phyloP scores from a whole-genome alignment of 306 rosid species.

The Acacia crassicarpa region DNA sequence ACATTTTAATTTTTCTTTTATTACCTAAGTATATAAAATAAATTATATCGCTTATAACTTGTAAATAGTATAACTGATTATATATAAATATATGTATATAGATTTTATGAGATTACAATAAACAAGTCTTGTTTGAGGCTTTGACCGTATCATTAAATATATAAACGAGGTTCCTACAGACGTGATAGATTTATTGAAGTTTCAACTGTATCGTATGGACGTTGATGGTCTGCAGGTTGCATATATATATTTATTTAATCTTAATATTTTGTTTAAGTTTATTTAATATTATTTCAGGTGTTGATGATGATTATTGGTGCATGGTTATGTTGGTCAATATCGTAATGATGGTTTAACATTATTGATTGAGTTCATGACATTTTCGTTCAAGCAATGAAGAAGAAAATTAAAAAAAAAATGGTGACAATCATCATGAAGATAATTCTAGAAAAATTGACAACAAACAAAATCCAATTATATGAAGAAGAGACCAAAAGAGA shows the following conservation, averaged over 20 bases:
- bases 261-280: neutral
- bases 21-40: too few species aligned
- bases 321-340: neutral
- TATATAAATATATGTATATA: too few species aligned
- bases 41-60: too few species aligned
- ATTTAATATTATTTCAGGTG: neutral
- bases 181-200: neutral
- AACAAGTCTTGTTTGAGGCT: neutral
- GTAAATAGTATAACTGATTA: neutral
- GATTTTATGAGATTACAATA: too few species aligned
- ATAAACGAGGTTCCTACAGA: neutral
- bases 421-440: neutral
- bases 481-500: neutral
- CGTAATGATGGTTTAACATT: neutral
- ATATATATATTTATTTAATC: too few species aligned
- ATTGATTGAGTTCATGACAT: neutral
- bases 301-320: neutral
- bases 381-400: constrained; percentile 4
- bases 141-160: neutral
- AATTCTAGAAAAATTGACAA: neutral
- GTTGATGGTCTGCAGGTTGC: too few species aligned
- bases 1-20: too few species aligned
- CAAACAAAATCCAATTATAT: neutral
- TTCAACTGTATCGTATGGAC: neutral
- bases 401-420: neutral